Evolutionary conservation across 2,329 filamentous ascomycete genomes (phyloP).

Genomic region (Pseudogymnoascus verrucosus): DNA sequence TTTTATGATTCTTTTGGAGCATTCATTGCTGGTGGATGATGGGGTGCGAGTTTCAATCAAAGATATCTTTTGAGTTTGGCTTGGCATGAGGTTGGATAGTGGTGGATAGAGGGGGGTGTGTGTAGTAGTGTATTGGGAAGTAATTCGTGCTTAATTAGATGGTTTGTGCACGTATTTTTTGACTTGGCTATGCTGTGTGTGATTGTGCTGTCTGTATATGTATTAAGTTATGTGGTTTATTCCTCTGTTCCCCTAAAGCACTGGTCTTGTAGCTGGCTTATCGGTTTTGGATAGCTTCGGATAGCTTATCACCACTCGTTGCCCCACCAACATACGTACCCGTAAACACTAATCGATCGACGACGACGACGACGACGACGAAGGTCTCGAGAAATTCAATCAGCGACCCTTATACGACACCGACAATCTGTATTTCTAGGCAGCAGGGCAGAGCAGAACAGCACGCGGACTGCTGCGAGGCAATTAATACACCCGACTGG

Average conservation of each 20-base stretch:
- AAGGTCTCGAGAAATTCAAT: background rate
- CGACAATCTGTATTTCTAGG: background rate
- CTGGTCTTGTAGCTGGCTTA: background rate
- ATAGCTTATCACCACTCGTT: background rate
- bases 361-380: background rate
- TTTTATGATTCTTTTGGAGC: slow-evolving; percentile 1
- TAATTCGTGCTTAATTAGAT: background rate
- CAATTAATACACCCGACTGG: background rate
- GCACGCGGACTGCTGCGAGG: background rate
- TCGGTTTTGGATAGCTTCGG: background rate
- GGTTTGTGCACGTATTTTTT: background rate
- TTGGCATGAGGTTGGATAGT: background rate
- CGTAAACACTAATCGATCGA: background rate
- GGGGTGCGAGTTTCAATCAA: background rate
- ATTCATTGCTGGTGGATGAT: background rate
- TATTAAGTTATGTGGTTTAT: background rate
- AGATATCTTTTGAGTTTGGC: background rate
- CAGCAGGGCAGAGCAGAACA: background rate
- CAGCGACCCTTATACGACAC: background rate
- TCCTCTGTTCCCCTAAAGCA: background rate
- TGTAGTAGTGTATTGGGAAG: background rate
- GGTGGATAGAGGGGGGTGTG: background rate
- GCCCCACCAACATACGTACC: background rate
- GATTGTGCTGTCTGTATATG: background rate
- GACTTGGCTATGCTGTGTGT: background rate